phyloP scores from a whole-genome alignment of 176 grass and related monocot genomes.

The Carex parvula region DNA sequence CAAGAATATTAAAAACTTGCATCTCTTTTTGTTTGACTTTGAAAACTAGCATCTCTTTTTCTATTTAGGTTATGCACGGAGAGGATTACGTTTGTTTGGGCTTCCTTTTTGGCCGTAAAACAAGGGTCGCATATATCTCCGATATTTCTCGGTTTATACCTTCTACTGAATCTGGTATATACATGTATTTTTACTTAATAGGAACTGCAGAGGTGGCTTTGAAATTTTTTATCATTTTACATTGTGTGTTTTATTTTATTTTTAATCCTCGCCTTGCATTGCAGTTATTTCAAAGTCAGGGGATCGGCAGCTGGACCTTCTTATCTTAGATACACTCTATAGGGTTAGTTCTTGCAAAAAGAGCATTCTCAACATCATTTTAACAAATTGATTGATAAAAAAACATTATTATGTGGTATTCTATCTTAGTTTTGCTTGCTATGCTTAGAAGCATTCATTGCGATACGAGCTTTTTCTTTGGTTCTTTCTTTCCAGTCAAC shows the following conservation, averaged over 20 bases:
- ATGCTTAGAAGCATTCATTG: background rate
- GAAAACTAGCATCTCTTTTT: conserved; percentile 5
- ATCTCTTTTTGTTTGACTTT: conserved; percentile 9
- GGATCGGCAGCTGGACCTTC: conserved; percentile 73
- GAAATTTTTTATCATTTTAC: conserved; percentile 23
- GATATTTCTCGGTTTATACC: conserved; percentile 90
- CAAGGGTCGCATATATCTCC: conserved; percentile 93
- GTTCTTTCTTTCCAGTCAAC: background rate
- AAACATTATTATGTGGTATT: background rate
- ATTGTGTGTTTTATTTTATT: conserved; percentile 9
- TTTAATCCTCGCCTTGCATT: background rate
- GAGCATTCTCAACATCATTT: background rate
- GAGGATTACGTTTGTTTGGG: conserved; percentile 89
- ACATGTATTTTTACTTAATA: conserved; percentile 5
- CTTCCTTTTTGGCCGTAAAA: conserved; percentile 85
- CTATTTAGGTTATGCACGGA: conserved; percentile 78
- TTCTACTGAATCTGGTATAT: conserved; percentile 78
- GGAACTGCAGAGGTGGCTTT: conserved; percentile 9
- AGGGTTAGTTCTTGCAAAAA: conserved; percentile 54
- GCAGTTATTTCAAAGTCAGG: conserved; percentile 94
- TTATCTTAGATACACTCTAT: conserved; percentile 86
- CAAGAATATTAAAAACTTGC: background rate
- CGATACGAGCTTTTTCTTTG: background rate
- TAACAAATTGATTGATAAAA: background rate
- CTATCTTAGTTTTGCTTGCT: conserved; percentile 12